phyloP scores from a whole-genome alignment of 164 flowering plant genomes.

The grape (Vitis vinifera) region DNA sequence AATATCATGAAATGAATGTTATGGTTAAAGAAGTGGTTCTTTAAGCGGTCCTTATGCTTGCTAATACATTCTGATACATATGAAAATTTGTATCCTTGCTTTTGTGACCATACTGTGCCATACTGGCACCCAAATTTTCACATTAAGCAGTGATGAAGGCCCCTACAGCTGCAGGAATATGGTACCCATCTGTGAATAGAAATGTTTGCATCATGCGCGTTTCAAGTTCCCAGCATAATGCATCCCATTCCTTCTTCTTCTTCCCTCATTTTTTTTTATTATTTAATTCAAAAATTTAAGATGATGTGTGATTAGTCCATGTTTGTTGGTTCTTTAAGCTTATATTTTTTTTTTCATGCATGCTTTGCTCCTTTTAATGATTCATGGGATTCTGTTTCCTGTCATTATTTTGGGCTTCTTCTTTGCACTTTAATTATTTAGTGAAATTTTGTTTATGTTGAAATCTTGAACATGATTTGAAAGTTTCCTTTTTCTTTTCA shows the following conservation, averaged over 20 bases:
- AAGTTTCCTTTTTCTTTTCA: slow-evolving; percentile 1
- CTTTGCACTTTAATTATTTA: not conserved
- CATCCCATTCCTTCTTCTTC: too few relatives aligned
- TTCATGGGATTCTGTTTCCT: not conserved
- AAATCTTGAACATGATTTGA: slow-evolving; percentile 5
- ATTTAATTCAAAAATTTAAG: too few relatives aligned
- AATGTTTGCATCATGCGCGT: not conserved
- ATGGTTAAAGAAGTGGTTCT: too few relatives aligned
- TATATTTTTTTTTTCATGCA: too few relatives aligned
- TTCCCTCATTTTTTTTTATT: too few relatives aligned
- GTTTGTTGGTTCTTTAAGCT: too few relatives aligned
- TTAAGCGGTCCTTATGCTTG: not conserved
- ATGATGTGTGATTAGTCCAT: too few relatives aligned
- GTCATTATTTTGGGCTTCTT: slow-evolving; percentile 2
- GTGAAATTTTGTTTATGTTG: not conserved
- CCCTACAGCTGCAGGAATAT: not conserved
- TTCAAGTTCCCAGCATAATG: too few relatives aligned
- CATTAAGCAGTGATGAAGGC: not conserved
- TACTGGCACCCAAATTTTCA: too few relatives aligned
- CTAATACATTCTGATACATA: not conserved
- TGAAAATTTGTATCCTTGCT: slow-evolving; percentile 3
- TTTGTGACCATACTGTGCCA: not conserved
- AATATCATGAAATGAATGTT: not conserved
- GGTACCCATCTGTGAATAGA: not conserved
- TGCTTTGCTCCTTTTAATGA: not conserved